Evolutionary conservation across 2,329 filamentous ascomycete genomes (phyloP), one percentile per base, ranked within the genome.

Genomic region (Microascus cirrosus): DNA sequence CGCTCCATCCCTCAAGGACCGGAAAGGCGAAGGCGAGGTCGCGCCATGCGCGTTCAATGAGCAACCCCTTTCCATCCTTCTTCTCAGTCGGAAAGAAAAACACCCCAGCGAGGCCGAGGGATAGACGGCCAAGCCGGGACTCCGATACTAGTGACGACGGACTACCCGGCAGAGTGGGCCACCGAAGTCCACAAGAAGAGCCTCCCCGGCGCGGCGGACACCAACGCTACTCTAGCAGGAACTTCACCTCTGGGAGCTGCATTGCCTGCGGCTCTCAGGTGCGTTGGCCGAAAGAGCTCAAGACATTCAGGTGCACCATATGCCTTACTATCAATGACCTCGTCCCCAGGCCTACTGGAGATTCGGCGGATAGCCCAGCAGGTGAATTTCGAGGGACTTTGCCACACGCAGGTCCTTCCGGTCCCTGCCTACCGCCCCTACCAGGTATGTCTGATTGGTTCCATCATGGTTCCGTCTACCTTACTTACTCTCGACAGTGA

Each of bases 271-370:
- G 86, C 65, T 87, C 87, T 58, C 82, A 85, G 58, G 86, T 95
- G 62, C 81, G 87, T 59, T 95, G 90, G 86, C 90, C 90, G 1
- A 82, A 79, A 61, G 82, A 86, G 57, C 72, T 91, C 61, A 81
- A 81, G 39, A 81, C 86, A 42, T 95, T 94, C 70, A 82, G 90
- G 64, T 96, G 91, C 70, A 87, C 88, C 50, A 86, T 89, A 58
- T 96, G 91, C 69, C 74, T 89, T 65, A 94, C 88, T 20, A 84
- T 96, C 67, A 95, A 95, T 67, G 90, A 95, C 67, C 70, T 95
- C 56, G 67, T 67, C 35, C 65, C 68, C 13, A 59, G 57, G 32
- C 15, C n/a, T 28, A 15, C 28, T 13, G 34, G 45, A 2, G 13
- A 91, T 89, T 55, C 83, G 82, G 61, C 84, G 80, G 64, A 77